These are phyloP conservation scores for Dipodascopsis tothii DNA, from an alignment of 805 yeast species.

Conservation along the genomic window DNA sequence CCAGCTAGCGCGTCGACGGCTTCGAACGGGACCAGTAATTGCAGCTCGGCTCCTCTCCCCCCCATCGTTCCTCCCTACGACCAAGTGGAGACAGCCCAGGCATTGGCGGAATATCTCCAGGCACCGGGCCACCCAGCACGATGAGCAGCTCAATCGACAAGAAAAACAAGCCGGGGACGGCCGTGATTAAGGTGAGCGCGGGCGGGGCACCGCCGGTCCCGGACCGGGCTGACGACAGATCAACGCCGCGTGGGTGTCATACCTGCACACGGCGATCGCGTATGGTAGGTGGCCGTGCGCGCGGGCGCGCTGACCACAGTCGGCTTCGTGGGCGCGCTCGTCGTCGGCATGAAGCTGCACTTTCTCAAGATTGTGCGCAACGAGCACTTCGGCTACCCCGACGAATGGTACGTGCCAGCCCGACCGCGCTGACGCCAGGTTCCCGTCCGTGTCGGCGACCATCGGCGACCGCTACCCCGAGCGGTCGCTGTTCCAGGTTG, in stretches of 20 bases:
- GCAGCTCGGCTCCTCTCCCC: too few relatives aligned
- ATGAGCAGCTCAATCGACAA: not conserved
- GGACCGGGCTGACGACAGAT: too few relatives aligned
- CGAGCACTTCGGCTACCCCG: slow-evolving; percentile 83
- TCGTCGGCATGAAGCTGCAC: slow-evolving; percentile 44
- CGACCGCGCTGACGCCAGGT: slow-evolving; percentile 32
- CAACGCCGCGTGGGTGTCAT: slow-evolving; percentile 22
- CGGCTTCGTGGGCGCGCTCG: slow-evolving; percentile 24
- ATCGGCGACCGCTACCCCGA: slow-evolving; percentile 97
- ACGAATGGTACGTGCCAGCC: slow-evolving; percentile 60
- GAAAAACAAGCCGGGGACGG: not conserved
- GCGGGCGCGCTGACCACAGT: slow-evolving; percentile 1
- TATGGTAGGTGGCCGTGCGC: slow-evolving; percentile 9
- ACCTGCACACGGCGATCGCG: slow-evolving; percentile 22
- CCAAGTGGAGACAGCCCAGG: too few relatives aligned
- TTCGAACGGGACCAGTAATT: too few relatives aligned
- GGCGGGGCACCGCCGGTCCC: too few relatives aligned
- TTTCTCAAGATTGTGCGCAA: slow-evolving; percentile 83
- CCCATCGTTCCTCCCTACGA: too few relatives aligned
- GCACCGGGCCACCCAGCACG: too few relatives aligned
- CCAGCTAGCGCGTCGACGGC: too few relatives aligned
- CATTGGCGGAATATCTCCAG: too few relatives aligned
- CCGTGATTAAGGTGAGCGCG: not conserved
- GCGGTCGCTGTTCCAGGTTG: slow-evolving; percentile 79
- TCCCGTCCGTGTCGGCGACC: slow-evolving; percentile 93